A percentile compares a stretch with the other conserved stretches of the same genome.
phyloP scores from a whole-genome alignment of 73 alveolate genomes.

The Symbiodinium natans region DNA sequence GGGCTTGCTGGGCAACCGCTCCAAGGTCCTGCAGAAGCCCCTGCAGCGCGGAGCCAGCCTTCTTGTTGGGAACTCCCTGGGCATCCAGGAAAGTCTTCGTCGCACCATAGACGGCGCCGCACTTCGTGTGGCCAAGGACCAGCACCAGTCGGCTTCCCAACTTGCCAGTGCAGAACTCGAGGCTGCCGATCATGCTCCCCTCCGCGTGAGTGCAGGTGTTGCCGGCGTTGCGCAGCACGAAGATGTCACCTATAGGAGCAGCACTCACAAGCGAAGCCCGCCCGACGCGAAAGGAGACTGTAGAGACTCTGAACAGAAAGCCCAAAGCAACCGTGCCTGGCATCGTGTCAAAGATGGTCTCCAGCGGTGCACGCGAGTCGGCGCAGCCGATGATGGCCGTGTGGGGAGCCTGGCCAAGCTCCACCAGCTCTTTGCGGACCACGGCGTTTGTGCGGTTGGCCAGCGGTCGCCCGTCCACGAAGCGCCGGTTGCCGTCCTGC shows the following conservation, averaged over 20 bases:
- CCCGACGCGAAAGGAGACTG: no score
- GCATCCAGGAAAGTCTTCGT: constrained; percentile 49
- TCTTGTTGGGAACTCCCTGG: not conserved
- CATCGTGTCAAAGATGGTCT: constrained; percentile 52
- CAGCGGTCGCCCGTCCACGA: constrained; percentile 28
- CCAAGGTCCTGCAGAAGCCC: constrained; percentile 63
- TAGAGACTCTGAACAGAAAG: no score
- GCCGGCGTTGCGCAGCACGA: constrained; percentile 48
- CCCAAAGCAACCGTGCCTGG: constrained; percentile 11
- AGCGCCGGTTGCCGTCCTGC: constrained; percentile 76
- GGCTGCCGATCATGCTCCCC: not conserved
- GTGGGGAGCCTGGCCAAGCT: constrained; percentile 63
- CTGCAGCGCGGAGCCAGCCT: constrained; percentile 17
- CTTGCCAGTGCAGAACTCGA: constrained; percentile 1
- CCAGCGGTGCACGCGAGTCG: constrained; percentile 40
- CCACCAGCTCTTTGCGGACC: constrained; percentile 53
- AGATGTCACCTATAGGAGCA: constrained; percentile 11
- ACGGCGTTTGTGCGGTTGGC: not conserved
- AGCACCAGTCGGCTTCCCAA: constrained; percentile 1
- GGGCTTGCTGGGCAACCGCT: constrained; percentile 29
- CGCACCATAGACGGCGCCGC: constrained; percentile 61
- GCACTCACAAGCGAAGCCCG: not conserved
- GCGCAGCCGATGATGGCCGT: constrained; percentile 89
- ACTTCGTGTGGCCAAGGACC: constrained; percentile 8
- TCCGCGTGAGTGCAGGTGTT: constrained; percentile 20